Evolutionary conservation across 2,329 filamentous ascomycete species (phyloP).

Genomic region (Juglanconis oblonga): DNA sequence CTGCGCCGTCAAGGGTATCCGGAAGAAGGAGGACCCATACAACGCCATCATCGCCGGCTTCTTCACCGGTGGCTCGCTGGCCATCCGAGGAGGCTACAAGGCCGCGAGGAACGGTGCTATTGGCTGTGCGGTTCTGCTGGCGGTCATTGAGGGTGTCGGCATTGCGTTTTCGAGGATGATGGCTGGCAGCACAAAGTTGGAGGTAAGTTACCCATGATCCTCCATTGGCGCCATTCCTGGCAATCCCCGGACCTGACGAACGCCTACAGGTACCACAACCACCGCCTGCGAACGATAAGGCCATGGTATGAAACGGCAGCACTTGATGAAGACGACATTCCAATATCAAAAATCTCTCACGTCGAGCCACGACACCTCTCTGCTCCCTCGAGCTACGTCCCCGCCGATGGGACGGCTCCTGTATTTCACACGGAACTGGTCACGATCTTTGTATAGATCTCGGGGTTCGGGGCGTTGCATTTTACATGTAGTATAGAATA

Average conservation of each 20-base stretch:
- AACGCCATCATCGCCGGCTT: constrained; percentile 98
- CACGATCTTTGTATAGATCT: constrained; percentile 15
- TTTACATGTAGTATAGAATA: constrained; percentile 17
- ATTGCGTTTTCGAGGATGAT: constrained; percentile 96
- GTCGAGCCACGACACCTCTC: constrained; percentile 6
- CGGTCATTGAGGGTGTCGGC: constrained; percentile 95
- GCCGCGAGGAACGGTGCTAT: constrained; percentile 94
- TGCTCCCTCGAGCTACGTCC: constrained; percentile 10
- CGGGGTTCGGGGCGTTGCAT: constrained; percentile 15
- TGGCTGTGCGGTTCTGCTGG: constrained; percentile 88
- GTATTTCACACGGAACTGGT: constrained; percentile 13
- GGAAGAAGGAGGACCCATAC: constrained; percentile 97
- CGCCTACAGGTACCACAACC: constrained; percentile 12
- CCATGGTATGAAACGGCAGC: constrained; percentile 6
- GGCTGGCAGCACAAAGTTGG: constrained; percentile 81
- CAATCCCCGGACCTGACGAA: not conserved
- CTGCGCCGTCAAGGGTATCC: constrained; percentile 89
- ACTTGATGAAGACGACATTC: not conserved
- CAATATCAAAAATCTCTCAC: not conserved
- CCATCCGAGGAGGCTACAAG: constrained; percentile 86
- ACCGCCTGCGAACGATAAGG: constrained; percentile 7
- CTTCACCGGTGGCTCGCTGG: constrained; percentile 90
- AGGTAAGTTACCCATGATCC: constrained; percentile 47
- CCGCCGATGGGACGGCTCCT: not conserved
- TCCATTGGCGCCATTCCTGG: not conserved